Conservation (phyloP, 2,329 filamentous ascomycete genomes). For the Paecilomyces variotii region DNA sequence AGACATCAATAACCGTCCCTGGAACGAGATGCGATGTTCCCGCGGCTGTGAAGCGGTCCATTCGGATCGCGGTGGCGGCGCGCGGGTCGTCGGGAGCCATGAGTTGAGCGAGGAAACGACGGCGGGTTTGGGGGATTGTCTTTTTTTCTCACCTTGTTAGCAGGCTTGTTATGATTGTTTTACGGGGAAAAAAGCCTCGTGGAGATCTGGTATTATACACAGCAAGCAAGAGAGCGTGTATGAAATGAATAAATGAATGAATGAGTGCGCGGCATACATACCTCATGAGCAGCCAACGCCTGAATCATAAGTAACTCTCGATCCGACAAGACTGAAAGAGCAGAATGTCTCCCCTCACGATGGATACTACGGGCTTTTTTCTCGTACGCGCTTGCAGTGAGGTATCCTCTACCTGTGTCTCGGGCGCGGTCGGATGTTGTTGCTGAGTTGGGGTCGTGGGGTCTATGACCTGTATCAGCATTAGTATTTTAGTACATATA, state of each 20-base stretch:
- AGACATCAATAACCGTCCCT: conserved; percentile 13
- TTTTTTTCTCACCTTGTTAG: conserved; percentile 9
- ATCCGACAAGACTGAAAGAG: conserved; percentile 30
- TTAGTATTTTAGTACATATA: background rate
- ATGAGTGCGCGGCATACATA: conserved; percentile 9
- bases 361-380: conserved; percentile 1
- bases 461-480: conserved; percentile 25
- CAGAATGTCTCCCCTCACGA: conserved; percentile 29
- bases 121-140: conserved; percentile 32
- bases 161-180: background rate
- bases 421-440: background rate
- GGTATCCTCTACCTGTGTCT: background rate
- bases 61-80: conserved; percentile 19
- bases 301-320: conserved; percentile 34
- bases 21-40: conserved; percentile 7
- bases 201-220: too few species aligned
- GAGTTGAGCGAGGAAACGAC: conserved; percentile 27
- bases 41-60: conserved; percentile 14
- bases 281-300: conserved; percentile 30
- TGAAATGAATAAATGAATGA: too few species aligned
- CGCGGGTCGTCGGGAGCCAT: conserved; percentile 20
- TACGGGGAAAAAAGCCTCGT: background rate
- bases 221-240: too few species aligned
- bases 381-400: background rate
- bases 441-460: background rate